Percentiles rank a stretch among this genome's conserved stretches.
These are phyloP conservation scores for Pythium aquatile DNA, from an alignment of 352 stramenopile genomes.

Conservation along the genomic window DNA sequence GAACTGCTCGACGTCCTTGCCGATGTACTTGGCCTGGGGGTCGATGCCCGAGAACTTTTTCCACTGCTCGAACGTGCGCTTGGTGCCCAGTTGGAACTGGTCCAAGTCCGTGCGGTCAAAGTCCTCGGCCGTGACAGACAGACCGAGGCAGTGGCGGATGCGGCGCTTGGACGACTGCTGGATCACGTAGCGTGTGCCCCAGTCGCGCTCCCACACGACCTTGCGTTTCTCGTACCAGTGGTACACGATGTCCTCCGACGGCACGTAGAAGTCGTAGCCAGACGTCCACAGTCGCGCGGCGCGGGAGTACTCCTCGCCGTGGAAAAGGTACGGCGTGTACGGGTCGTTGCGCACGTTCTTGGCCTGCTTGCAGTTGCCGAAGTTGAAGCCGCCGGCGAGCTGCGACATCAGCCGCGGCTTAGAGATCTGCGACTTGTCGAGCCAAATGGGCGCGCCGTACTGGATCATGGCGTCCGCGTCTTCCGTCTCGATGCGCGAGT, in stretches of 20 bases:
- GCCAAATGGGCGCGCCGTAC: slow-evolving; percentile 66
- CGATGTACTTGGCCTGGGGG: slow-evolving; percentile 56
- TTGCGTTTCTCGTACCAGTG: slow-evolving; percentile 84
- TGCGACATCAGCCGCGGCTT: slow-evolving; percentile 80
- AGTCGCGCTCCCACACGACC: slow-evolving; percentile 81
- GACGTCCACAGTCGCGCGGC: slow-evolving; percentile 70
- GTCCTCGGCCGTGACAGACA: slow-evolving; percentile 64
- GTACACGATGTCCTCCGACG: slow-evolving; percentile 68
- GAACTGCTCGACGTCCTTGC: slow-evolving; percentile 57
- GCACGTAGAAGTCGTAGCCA: slow-evolving; percentile 82
- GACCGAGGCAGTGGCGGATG: slow-evolving; percentile 56
- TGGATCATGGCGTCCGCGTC: slow-evolving; percentile 76
- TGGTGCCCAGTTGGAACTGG: slow-evolving; percentile 65
- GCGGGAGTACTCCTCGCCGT: slow-evolving; percentile 83
- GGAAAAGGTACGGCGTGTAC: slow-evolving; percentile 77
- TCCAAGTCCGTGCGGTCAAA: slow-evolving; percentile 75
- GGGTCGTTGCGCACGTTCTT: slow-evolving; percentile 79
- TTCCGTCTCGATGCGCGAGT: slow-evolving; percentile 68
- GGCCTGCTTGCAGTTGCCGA: slow-evolving; percentile 65
- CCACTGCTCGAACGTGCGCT: slow-evolving; percentile 78
- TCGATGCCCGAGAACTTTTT: slow-evolving; percentile 80
- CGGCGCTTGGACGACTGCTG: slow-evolving; percentile 74
- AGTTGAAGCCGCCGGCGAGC: slow-evolving; percentile 80
- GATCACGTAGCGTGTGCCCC: slow-evolving; percentile 60
- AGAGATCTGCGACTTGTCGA: slow-evolving; percentile 62